A percentile compares a stretch with the other conserved stretches of the same genome.
These are phyloP conservation scores for Olyra latifolia DNA, from an alignment of 176 grass and related monocot species.

Conservation along the genomic window DNA sequence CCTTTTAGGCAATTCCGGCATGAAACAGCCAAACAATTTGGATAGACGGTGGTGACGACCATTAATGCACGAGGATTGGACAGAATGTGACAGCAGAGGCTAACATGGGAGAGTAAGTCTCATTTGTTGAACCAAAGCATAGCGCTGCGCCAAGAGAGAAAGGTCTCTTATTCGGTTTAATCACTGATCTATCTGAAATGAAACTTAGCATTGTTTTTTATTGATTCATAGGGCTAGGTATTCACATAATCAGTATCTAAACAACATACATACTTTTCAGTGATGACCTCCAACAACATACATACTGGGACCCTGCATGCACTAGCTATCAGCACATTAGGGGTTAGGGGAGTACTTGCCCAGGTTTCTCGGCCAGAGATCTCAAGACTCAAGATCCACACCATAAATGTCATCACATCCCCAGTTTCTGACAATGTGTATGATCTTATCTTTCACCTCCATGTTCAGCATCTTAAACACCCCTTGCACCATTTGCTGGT, in stretches of 20 bases:
- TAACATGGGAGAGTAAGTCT: slow-evolving; percentile 3
- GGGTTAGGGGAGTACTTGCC: neutral
- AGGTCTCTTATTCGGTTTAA: neutral
- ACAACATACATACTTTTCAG: neutral
- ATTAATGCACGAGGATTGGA: neutral
- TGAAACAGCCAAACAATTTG: neutral
- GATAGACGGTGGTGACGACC: neutral
- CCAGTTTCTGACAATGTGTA: neutral
- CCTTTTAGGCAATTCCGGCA: neutral
- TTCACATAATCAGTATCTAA: neutral
- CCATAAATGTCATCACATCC: neutral
- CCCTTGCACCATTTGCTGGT: no score
- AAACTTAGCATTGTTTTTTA: slow-evolving; percentile 6
- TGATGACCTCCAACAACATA: neutral
- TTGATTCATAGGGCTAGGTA: neutral
- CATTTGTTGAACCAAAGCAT: neutral
- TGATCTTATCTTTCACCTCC: neutral
- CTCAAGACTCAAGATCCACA: neutral
- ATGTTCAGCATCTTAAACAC: neutral
- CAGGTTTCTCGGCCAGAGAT: neutral
- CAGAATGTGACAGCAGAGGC: neutral
- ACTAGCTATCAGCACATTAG: neutral
- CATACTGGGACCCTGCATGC: neutral
- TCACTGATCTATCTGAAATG: neutral
- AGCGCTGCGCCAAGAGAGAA: neutral